Evolutionary conservation across 1,284 basidiomycete species (phyloP), one percentile per base, ranked within the genome.

Genomic region (Fistulina hepatica): DNA sequence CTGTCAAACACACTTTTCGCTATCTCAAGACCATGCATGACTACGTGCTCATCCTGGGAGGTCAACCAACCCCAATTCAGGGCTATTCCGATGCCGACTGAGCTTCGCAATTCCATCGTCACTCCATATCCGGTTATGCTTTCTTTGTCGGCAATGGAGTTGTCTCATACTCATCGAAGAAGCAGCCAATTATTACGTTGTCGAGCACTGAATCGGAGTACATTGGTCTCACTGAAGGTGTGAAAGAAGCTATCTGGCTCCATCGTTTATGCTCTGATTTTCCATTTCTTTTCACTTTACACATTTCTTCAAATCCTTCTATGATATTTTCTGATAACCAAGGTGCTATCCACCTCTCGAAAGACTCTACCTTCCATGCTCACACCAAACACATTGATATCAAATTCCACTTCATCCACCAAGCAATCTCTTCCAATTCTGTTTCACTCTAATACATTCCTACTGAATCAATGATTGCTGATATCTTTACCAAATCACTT

Each of bases 401-500:
- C n/a, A n/a, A n/a, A n/a, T n/a, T 61, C 36, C 65, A 69, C 37
- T 62, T 53, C 24, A 50, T 70, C 10, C 54, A 62, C 0, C 59
- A 69, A n/a, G n/a, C n/a, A n/a, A n/a, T n/a, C n/a, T n/a, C 49
- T 2, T 33, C 44, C 0, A 48, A 50, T 2, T 36, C 55, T 1
- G 47, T 69, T 21, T 12, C 37, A 0, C 22, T 66, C 5, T 11
- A 41, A 2, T 57, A 61, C 33, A 44, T 58, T 22, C 38, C 49
- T 0, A 52, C 56, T 1, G 34, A 45, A 0, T 52, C 59, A 2
- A 63, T 63, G 33, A 19, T 55, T 7, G 59, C 67, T 6, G 59
- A 69, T 48, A 51, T 67, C 10, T 47, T 69, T 28, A 69, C 64
- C 2, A 69, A 69, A 36, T 37, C 59, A 0, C 49, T 67, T 0